Percentiles rank a stretch among this genome's conserved stretches.
phyloP scores from a whole-genome alignment of 495 filamentous ascomycete species.

The Amniculicola lignicola region DNA sequence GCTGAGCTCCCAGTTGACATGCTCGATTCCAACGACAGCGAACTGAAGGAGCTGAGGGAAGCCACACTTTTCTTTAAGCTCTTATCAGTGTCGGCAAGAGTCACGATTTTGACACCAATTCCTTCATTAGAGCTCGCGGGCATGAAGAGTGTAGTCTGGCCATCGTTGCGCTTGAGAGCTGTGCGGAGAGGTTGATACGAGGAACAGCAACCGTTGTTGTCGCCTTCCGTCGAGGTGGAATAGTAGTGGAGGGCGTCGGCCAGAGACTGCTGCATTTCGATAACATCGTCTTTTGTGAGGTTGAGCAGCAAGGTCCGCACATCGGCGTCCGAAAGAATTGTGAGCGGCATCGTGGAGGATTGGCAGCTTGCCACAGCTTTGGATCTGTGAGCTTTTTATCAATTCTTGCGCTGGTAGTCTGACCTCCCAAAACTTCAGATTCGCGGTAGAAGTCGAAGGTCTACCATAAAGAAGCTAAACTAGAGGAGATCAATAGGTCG shows the following conservation, averaged over 20 bases:
- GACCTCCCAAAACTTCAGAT: not conserved
- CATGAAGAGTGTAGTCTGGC: slow-evolving; percentile 88
- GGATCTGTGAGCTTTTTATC: not conserved
- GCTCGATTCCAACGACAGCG: slow-evolving; percentile 31
- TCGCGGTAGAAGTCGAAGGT: too few relatives aligned
- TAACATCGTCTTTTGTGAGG: slow-evolving; percentile 66
- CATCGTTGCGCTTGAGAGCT: slow-evolving; percentile 63
- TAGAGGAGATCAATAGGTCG: too few relatives aligned
- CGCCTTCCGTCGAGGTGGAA: slow-evolving; percentile 59
- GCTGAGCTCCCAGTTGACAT: slow-evolving; percentile 8
- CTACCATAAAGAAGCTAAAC: too few relatives aligned
- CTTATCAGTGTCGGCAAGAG: slow-evolving; percentile 37
- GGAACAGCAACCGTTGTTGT: slow-evolving; percentile 52
- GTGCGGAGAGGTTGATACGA: slow-evolving; percentile 76
- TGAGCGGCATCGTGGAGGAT: slow-evolving; percentile 61
- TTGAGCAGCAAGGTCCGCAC: slow-evolving; percentile 67
- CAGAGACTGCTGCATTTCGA: slow-evolving; percentile 63
- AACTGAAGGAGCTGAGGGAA: slow-evolving; percentile 21
- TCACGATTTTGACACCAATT: slow-evolving; percentile 63
- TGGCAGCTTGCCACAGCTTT: not conserved
- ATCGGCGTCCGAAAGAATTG: slow-evolving; percentile 69
- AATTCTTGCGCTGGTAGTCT: too few relatives aligned
- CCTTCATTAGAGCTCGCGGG: slow-evolving; percentile 63
- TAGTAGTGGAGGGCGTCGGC: slow-evolving; percentile 75
- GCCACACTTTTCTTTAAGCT: not conserved